These are phyloP conservation scores for Paxillus rubicundulus DNA, from an alignment of 768 basidiomycete genomes.

Conservation along the genomic window DNA sequence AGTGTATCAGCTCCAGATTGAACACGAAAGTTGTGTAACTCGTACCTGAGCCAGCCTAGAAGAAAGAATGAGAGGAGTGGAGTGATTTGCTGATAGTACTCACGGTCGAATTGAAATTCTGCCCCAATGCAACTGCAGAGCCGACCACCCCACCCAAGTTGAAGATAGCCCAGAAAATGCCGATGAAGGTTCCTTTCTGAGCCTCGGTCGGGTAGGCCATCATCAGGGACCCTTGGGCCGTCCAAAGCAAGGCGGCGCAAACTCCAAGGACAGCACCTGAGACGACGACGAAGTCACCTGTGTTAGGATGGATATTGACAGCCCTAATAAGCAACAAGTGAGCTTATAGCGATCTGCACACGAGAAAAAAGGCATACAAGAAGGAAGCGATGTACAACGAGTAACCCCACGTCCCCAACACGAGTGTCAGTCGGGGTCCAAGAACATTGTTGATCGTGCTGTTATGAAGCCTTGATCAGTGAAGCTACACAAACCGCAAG, in stretches of 20 bases:
- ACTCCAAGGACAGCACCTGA: constrained; percentile 51
- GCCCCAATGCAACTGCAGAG: constrained; percentile 68
- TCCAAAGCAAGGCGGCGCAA: constrained; percentile 53
- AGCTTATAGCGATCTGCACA: background rate
- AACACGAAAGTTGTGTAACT: background rate
- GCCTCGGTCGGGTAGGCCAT: constrained; percentile 56
- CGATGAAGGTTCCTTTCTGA: constrained; percentile 52
- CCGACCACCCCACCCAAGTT: constrained; percentile 80
- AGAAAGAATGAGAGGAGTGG: background rate
- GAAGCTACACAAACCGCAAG: background rate
- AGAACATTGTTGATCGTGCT: constrained; percentile 76
- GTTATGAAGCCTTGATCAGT: background rate
- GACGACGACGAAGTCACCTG: constrained; percentile 45
- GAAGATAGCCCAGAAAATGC: constrained; percentile 68
- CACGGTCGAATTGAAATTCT: constrained; percentile 64
- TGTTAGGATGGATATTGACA: constrained; percentile 34
- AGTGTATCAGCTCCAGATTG: background rate
- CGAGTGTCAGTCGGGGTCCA: constrained; percentile 49
- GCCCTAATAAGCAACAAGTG: constrained; percentile 39
- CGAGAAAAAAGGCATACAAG: constrained; percentile 32
- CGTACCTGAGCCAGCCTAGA: constrained; percentile 31
- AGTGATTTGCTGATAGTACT: constrained; percentile 11
- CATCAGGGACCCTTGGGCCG: constrained; percentile 52
- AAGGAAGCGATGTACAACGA: constrained; percentile 47
- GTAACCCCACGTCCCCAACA: constrained; percentile 52